These are phyloP conservation scores for Kwoniella shivajii DNA, from an alignment of 1,284 basidiomycete species.

Conservation along the genomic window DNA sequence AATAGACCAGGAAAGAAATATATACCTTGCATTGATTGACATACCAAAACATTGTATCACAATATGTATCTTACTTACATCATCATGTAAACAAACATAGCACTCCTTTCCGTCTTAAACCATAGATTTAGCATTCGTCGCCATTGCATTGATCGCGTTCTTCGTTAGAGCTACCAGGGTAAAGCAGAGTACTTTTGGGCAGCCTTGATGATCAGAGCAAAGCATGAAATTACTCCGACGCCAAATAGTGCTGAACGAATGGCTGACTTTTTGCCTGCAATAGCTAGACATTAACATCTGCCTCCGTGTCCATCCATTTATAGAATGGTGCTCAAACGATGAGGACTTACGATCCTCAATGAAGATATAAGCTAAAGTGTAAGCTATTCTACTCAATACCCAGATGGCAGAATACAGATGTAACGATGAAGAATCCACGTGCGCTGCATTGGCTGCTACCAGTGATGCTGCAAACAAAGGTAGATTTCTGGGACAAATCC, in stretches of 20 bases:
- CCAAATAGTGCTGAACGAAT: constrained; percentile 11
- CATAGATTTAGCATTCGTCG: neutral
- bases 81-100: neutral
- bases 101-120: neutral
- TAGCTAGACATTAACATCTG: neutral
- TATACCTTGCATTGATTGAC: constrained; percentile 5
- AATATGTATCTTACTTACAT: too few species aligned
- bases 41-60: too few species aligned
- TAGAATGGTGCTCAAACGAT: neutral
- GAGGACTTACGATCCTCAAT: constrained; percentile 27
- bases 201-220: constrained; percentile 19
- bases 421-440: constrained; percentile 19
- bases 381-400: constrained; percentile 22
- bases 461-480: constrained; percentile 31
- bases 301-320: neutral
- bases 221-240: constrained; percentile 7
- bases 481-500: constrained; percentile 13
- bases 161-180: constrained; percentile 3
- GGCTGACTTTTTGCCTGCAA: constrained; percentile 5
- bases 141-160: neutral
- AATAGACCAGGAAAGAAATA: too few species aligned
- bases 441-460: constrained; percentile 32
- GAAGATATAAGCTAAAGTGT: constrained; percentile 34
- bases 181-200: constrained; percentile 9
- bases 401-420: constrained; percentile 22